These are phyloP conservation scores for Candida labiduridarum DNA, from an alignment of 1,139 yeast genomes.

Conservation along the genomic window DNA sequence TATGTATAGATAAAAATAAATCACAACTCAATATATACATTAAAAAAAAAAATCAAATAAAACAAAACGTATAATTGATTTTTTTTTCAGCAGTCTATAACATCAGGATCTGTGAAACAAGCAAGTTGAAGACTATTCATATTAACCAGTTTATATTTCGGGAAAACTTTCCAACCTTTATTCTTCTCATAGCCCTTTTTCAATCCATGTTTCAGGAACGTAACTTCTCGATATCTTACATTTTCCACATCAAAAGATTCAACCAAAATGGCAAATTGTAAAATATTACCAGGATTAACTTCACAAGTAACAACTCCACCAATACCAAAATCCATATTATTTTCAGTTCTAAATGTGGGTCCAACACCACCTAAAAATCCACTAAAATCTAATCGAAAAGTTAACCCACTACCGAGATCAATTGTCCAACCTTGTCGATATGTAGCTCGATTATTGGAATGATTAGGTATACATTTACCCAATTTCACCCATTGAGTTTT, in stretches of 20 bases:
- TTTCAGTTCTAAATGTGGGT: constrained; percentile 18
- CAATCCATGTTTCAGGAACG: constrained; percentile 17
- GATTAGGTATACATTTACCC: constrained; percentile 15
- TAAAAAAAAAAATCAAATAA: not conserved
- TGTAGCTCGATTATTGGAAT: constrained; percentile 17
- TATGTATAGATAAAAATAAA: not conserved
- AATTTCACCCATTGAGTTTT: constrained; percentile 5
- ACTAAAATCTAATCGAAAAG: constrained; percentile 18
- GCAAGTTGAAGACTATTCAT: constrained; percentile 23
- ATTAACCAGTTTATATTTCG: constrained; percentile 16
- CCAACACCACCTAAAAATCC: constrained; percentile 17
- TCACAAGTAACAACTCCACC: constrained; percentile 26
- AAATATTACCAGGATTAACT: constrained; percentile 20
- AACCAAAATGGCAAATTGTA: constrained; percentile 26
- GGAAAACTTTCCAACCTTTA: constrained; percentile 21
- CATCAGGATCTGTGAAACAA: constrained; percentile 27
- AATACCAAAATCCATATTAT: constrained; percentile 16
- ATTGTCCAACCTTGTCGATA: constrained; percentile 29
- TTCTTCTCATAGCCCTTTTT: not conserved
- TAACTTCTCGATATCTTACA: constrained; percentile 20
- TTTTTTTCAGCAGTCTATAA: constrained; percentile 15
- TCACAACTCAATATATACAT: no score
- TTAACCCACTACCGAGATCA: constrained; percentile 18
- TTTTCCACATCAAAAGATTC: constrained; percentile 19
- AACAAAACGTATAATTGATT: not conserved